phyloP scores from a whole-genome alignment of 495 filamentous ascomycete genomes.

The Jackrogersella multiformis region DNA sequence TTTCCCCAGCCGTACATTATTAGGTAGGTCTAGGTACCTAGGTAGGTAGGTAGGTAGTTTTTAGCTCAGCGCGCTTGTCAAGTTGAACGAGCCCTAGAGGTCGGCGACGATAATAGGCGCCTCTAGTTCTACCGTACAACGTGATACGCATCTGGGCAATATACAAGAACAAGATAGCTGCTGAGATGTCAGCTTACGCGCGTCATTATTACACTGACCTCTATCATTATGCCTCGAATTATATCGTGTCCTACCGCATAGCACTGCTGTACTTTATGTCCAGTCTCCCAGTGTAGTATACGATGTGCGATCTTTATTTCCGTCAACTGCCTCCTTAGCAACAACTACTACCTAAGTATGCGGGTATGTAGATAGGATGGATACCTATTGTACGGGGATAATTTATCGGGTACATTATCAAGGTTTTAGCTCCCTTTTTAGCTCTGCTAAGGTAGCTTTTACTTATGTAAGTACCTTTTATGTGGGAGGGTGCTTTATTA shows the following conservation, averaged over 20 bases:
- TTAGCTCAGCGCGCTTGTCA: slow-evolving; percentile 25
- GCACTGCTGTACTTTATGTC: neutral
- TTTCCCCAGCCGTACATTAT: neutral
- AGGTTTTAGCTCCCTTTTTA: slow-evolving; percentile 11
- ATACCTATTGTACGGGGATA: slow-evolving; percentile 5
- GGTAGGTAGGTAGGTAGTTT: too few relatives aligned
- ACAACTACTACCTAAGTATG: too few relatives aligned
- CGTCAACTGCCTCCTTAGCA: too few relatives aligned
- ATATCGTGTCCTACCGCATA: neutral
- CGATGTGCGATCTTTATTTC: slow-evolving; percentile 2
- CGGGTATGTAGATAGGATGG: too few relatives aligned
- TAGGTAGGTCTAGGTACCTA: neutral
- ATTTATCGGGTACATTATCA: slow-evolving; percentile 1
- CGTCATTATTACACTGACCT: slow-evolving; percentile 14
- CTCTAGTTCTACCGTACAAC: slow-evolving; percentile 15
- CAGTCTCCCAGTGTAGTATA: too few relatives aligned
- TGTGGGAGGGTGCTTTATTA: slow-evolving; percentile 19
- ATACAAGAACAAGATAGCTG: neutral
- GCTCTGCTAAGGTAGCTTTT: neutral
- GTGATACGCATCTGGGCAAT: neutral
- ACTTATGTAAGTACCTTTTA: too few relatives aligned
- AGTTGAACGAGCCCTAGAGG: neutral
- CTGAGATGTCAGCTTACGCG: slow-evolving; percentile 30
- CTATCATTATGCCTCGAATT: neutral
- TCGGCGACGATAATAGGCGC: slow-evolving; percentile 7